phyloP scores from a whole-genome alignment of 768 basidiomycete species.

The Paxillus ammoniavirescens region DNA sequence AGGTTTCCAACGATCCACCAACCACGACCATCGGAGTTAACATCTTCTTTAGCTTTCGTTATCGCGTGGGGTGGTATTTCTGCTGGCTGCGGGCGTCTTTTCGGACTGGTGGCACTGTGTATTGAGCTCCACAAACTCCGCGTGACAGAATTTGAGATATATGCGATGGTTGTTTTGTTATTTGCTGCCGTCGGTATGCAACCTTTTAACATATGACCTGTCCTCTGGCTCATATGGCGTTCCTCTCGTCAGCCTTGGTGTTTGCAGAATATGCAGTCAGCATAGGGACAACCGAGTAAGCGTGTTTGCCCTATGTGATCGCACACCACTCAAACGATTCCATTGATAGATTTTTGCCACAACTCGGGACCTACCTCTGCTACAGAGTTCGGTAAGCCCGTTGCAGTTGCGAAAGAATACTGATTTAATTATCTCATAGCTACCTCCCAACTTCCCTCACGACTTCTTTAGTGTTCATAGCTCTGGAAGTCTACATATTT shows the following conservation, averaged over 20 bases:
- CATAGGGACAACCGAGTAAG: conserved; percentile 35
- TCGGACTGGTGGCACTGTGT: conserved; percentile 38
- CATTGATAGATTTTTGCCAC: conserved; percentile 17
- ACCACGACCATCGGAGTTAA: neutral
- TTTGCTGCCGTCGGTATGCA: conserved; percentile 35
- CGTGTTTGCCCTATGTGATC: neutral
- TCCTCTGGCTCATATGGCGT: neutral
- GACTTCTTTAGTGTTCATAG: conserved; percentile 33
- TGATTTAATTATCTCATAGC: conserved; percentile 24
- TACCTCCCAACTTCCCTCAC: conserved; percentile 38
- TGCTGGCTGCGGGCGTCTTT: conserved; percentile 34
- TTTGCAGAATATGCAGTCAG: conserved; percentile 41
- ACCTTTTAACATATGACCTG: neutral
- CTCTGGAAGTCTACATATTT: conserved; percentile 38
- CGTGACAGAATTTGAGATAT: conserved; percentile 32
- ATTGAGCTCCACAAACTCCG: conserved; percentile 34
- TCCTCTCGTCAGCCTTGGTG: conserved; percentile 31
- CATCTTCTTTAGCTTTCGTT: conserved; percentile 35
- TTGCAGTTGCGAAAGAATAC: neutral
- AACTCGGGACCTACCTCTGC: conserved; percentile 29
- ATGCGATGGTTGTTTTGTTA: conserved; percentile 29
- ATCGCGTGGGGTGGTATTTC: conserved; percentile 47
- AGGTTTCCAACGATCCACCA: neutral
- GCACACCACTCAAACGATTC: neutral
- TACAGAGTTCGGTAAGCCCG: conserved; percentile 28